Percentiles rank a stretch among this genome's conserved stretches.
These are phyloP conservation scores for Monosporascus sp. DNA, from an alignment of 2,329 filamentous ascomycete species.

Conservation along the genomic window DNA sequence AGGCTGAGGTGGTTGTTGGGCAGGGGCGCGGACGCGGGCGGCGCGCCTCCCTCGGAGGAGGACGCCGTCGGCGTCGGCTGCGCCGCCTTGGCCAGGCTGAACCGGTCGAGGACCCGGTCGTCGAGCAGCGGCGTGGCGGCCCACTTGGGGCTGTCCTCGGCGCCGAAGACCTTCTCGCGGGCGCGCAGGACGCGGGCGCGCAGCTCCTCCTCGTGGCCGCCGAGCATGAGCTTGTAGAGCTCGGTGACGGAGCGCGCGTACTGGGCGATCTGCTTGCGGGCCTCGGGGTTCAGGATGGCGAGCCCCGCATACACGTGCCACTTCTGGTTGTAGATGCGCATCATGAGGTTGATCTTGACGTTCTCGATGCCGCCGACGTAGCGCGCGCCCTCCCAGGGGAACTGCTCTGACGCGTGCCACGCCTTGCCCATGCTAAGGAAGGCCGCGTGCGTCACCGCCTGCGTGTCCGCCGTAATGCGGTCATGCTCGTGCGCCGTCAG, in stretches of 20 bases:
- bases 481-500: conserved; percentile 86
- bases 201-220: conserved; percentile 72
- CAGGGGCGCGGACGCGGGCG: conserved; percentile 37
- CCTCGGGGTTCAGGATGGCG: conserved; percentile 92
- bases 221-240: conserved; percentile 94
- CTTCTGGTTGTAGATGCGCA: conserved; percentile 97
- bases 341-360: conserved; percentile 96
- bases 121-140: conserved; percentile 65
- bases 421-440: conserved; percentile 97
- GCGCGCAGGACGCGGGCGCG: conserved; percentile 61
- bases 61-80: not conserved
- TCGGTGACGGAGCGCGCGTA: conserved; percentile 91
- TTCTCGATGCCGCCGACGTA: conserved; percentile 98
- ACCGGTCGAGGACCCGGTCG: conserved; percentile 81
- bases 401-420: conserved; percentile 92
- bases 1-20: conserved; percentile 93
- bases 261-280: conserved; percentile 86
- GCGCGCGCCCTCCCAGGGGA: conserved; percentile 93
- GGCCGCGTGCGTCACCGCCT: conserved; percentile 94
- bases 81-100: conserved; percentile 66
- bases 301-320: conserved; percentile 99
- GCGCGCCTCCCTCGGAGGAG: conserved; percentile 23
- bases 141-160: conserved; percentile 58
- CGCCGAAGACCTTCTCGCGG: conserved; percentile 66
- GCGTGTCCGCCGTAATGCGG: conserved; percentile 95